Conservation (phyloP, 352 stramenopile genomes). For the Phytopythium cucurbitacearum region DNA sequence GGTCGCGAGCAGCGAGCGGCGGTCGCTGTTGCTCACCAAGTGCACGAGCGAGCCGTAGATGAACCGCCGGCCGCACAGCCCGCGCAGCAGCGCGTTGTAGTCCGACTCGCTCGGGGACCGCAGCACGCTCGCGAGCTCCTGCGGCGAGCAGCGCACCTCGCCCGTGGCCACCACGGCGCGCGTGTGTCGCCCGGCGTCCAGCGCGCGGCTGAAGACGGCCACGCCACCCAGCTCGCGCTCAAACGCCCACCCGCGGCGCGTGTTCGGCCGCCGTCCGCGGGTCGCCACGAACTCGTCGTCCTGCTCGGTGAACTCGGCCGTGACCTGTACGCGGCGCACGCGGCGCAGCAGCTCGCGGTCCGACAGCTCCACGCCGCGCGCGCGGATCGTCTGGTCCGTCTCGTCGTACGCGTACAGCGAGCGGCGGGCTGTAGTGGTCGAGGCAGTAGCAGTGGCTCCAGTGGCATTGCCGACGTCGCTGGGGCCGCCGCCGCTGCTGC, state of each 20-base stretch:
- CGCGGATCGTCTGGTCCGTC: not conserved
- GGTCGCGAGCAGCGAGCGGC: constrained; percentile 1
- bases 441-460: too few relatives aligned
- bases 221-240: constrained; percentile 14
- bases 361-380: constrained; percentile 16
- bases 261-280: constrained; percentile 2
- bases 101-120: constrained; percentile 25
- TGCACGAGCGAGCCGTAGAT: constrained; percentile 39
- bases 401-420: too few relatives aligned
- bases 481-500: too few relatives aligned
- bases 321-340: constrained; percentile 18
- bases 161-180: constrained; percentile 19
- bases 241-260: constrained; percentile 15
- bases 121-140: constrained; percentile 20
- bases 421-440: too few relatives aligned
- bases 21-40: constrained; percentile 11
- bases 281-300: constrained; percentile 13
- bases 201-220: constrained; percentile 12
- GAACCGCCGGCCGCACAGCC: constrained; percentile 18
- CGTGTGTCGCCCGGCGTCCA: not conserved
- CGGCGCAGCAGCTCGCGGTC: constrained; percentile 23
- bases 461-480: too few relatives aligned
- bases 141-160: constrained; percentile 10
- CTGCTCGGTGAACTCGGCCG: constrained; percentile 6
- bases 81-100: constrained; percentile 25